phyloP scores from a whole-genome alignment of 225 moss, liverwort and hornwort genomes.

The Physcomitrellopsis africana region DNA sequence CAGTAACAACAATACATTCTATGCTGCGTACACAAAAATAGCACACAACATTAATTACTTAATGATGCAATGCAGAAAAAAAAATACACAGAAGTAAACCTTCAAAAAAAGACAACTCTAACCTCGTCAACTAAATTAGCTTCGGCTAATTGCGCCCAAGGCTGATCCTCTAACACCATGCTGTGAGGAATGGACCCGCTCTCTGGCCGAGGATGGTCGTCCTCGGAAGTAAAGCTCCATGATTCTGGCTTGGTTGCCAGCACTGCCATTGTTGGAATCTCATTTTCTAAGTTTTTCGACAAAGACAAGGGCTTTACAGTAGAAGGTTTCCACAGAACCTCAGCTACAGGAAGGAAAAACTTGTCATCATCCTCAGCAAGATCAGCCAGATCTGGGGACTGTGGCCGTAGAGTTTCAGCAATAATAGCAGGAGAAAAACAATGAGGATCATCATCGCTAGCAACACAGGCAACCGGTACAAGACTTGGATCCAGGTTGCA shows the following conservation, averaged over 20 bases:
- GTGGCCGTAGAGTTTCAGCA: slow-evolving; percentile 45
- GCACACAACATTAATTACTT: slow-evolving; percentile 28
- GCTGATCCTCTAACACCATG: slow-evolving; percentile 52
- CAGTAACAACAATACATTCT: slow-evolving; percentile 11
- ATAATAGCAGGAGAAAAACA: slow-evolving; percentile 60
- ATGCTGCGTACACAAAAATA: slow-evolving; percentile 1
- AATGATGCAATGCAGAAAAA: slow-evolving; percentile 8
- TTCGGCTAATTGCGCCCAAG: slow-evolving; percentile 51
- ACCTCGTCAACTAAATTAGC: slow-evolving; percentile 55
- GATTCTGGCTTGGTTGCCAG: slow-evolving; percentile 51
- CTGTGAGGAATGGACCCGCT: slow-evolving; percentile 51
- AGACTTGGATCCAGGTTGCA: slow-evolving; percentile 33
- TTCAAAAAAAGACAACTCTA: slow-evolving; percentile 4
- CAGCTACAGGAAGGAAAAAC: slow-evolving; percentile 50
- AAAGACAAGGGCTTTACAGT: slow-evolving; percentile 21
- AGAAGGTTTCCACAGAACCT: slow-evolving; percentile 57
- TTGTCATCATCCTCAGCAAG: slow-evolving; percentile 44
- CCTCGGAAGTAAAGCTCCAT: slow-evolving; percentile 67
- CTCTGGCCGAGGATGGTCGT: slow-evolving; percentile 55
- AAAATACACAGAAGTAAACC: background rate
- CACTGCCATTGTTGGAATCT: slow-evolving; percentile 39
- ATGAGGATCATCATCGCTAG: slow-evolving; percentile 43
- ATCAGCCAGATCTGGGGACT: slow-evolving; percentile 47
- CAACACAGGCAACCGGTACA: slow-evolving; percentile 34
- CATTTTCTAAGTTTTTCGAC: slow-evolving; percentile 29